Evolutionary conservation across 192 early-diverging fungal genomes (phyloP).

Genomic region (Dimargaris xerosporica): DNA sequence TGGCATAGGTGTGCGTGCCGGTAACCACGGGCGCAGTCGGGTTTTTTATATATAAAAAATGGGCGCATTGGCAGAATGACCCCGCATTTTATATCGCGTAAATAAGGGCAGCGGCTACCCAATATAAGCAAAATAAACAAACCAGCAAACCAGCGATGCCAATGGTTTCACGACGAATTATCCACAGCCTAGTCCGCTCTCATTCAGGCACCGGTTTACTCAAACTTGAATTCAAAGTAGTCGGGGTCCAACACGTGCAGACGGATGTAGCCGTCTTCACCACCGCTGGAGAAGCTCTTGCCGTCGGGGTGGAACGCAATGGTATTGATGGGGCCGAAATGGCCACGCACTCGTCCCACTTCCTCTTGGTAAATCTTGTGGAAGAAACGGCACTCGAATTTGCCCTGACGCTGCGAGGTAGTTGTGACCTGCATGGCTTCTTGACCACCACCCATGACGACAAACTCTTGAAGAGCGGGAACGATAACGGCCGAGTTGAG

Average conservation of each 20-base stretch:
- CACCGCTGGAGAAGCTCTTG: conserved; percentile 83
- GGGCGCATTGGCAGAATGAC: too few relatives aligned
- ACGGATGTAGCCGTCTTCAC: conserved; percentile 96
- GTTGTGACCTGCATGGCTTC: conserved; percentile 95
- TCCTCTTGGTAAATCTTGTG: conserved; percentile 95
- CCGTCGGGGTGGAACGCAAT: conserved; percentile 94
- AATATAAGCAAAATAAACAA: too few relatives aligned
- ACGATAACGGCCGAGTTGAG: conserved; percentile 88
- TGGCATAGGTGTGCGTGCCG: too few relatives aligned
- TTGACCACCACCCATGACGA: conserved; percentile 92
- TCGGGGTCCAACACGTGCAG: conserved; percentile 92
- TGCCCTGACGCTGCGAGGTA: conserved; percentile 75
- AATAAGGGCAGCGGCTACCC: too few relatives aligned
- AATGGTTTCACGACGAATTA: too few relatives aligned
- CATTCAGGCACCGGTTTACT: neutral
- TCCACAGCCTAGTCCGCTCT: too few relatives aligned
- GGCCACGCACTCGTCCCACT: conserved; percentile 91
- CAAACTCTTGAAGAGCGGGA: conserved; percentile 65
- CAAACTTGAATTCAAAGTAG: conserved; percentile 85
- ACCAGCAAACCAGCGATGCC: too few relatives aligned
- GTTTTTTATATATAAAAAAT: too few relatives aligned
- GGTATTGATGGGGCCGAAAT: conserved; percentile 99
- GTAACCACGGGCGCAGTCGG: too few relatives aligned
- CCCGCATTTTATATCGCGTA: too few relatives aligned
- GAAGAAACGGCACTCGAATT: conserved; percentile 97